Base-by-base conservation (phyloP, 2,329 filamentous ascomycete genomes). In the Aspergillus fumigatus region DNA sequence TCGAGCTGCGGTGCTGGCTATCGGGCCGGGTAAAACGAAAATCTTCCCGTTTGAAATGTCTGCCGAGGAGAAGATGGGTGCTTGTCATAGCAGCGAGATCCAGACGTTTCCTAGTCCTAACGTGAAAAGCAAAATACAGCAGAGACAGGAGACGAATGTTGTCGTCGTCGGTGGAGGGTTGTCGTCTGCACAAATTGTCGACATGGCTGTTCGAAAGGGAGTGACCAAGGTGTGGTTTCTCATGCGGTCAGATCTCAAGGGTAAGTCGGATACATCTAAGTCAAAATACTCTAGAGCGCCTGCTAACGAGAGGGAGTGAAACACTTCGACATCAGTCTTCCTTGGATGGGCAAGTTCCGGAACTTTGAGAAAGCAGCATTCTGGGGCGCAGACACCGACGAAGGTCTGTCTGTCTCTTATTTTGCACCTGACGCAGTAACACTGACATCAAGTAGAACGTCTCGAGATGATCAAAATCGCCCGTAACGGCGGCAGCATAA, bases 261-360 rank as follows among this genome's bases (percentile, higher is more conserved):
- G 82, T 82, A 62, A 59, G 70, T 64, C 29, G 3, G 26, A 35
- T 41, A n/a, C 21, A 40, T 48, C 19, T 27, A 25, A 25, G 19
- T 26, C 2, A 27, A 35, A 19, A 10, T 5, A 47, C 43, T 23
- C 8, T 8, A 35, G 21, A 21, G 21, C 17, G 47, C 25, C 35
- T 45, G n/a, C 38, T 45, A 21, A 38, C 11, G n/a, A 43, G n/a
- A 23, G 4, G 14, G 29, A 63, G 80, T 90, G 51, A 93, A 93
- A 72, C 86, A 88, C 57, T 93, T 93, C 62, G 90, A 93, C 64
- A 81, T 93, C 25, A 84, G 86, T 55, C 79, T 93, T 1, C 81
- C 83, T 50, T 94, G 90, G 90, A 88, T 93, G 71, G 88, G 87
- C 9, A 93, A 93, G 69, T 93, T 89, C 71, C 85, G 87, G 55